A percentile compares a stretch with the other conserved stretches of the same genome.
These are phyloP conservation scores for Paecilomyces sp. DNA, from an alignment of 2,329 filamentous ascomycete species.

Conservation along the genomic window DNA sequence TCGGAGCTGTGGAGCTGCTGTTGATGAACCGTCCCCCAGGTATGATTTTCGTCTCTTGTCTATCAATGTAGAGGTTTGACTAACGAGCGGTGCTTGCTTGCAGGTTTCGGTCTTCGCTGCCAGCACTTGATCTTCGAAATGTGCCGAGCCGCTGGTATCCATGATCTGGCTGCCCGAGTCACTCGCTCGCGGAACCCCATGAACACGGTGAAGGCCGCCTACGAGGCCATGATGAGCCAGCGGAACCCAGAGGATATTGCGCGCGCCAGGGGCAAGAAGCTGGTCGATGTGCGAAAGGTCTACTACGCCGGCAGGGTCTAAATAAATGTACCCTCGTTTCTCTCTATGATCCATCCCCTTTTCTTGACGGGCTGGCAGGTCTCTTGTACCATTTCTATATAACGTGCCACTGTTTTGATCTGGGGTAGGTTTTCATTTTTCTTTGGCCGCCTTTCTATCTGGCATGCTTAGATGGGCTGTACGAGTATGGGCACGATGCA, in stretches of 20 bases:
- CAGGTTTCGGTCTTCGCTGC: constrained; percentile 90
- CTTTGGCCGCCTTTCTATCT: neutral
- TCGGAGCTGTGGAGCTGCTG: constrained; percentile 79
- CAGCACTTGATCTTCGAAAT: constrained; percentile 93
- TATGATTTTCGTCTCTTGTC: constrained; percentile 40
- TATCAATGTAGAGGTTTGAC: neutral
- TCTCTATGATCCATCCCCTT: constrained; percentile 8
- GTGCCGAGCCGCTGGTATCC: constrained; percentile 76
- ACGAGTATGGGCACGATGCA: constrained; percentile 5
- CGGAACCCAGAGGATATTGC: constrained; percentile 84
- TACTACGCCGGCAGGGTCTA: constrained; percentile 81
- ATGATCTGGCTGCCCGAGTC: constrained; percentile 77
- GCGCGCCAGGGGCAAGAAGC: constrained; percentile 80
- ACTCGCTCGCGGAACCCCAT: constrained; percentile 87
- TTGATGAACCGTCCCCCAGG: constrained; percentile 80
- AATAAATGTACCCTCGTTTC: constrained; percentile 5
- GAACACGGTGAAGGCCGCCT: constrained; percentile 93
- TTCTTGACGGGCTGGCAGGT: neutral
- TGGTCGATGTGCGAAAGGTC: constrained; percentile 93
- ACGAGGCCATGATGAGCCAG: constrained; percentile 75
- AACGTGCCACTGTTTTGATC: neutral
- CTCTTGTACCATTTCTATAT: neutral
- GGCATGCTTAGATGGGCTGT: constrained; percentile 4
- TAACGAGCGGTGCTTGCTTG: constrained; percentile 4
- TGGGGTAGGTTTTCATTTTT: neutral